These are phyloP conservation scores for Gossypium herbaceum DNA, from an alignment of 345 rosid genomes.

Conservation along the genomic window DNA sequence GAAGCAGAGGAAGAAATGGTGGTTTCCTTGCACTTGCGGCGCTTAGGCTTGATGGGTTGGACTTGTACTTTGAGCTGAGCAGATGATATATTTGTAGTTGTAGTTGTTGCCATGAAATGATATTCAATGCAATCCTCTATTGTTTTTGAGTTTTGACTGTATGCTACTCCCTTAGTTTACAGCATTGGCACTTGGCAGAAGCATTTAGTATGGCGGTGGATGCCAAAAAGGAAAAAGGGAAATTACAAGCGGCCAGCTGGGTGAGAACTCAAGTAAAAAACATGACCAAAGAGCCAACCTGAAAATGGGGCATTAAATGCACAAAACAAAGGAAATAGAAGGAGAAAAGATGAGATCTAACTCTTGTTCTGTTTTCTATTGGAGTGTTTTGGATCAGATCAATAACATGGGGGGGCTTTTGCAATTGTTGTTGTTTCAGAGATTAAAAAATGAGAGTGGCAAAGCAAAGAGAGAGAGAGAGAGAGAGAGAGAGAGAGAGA, in stretches of 20 bases:
- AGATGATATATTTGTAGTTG: constrained; percentile 26
- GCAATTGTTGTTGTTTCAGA: not conserved
- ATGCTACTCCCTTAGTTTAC: constrained; percentile 32
- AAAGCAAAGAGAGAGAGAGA: no score
- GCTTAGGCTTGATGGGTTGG: constrained; percentile 55
- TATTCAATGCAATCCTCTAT: not conserved
- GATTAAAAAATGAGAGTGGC: not conserved
- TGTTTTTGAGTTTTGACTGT: not conserved
- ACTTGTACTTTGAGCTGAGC: constrained; percentile 40
- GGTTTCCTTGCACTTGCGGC: constrained; percentile 55
- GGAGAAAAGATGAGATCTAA: not conserved
- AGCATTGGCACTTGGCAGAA: constrained; percentile 24
- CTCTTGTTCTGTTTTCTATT: not conserved
- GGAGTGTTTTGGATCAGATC: not conserved
- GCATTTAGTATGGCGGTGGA: constrained; percentile 29
- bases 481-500: no score
- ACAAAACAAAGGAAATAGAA: not conserved
- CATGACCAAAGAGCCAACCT: not conserved
- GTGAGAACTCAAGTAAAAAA: constrained; percentile 9
- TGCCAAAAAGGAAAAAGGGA: constrained; percentile 16
- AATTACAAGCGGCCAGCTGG: not conserved
- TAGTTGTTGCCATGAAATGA: constrained; percentile 38
- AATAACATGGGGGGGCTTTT: no score
- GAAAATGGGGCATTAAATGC: not conserved
- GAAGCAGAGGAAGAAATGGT: constrained; percentile 43